Base-by-base conservation (phyloP, 1,284 basidiomycete species). In the Ganoderma resinaceum region DNA sequence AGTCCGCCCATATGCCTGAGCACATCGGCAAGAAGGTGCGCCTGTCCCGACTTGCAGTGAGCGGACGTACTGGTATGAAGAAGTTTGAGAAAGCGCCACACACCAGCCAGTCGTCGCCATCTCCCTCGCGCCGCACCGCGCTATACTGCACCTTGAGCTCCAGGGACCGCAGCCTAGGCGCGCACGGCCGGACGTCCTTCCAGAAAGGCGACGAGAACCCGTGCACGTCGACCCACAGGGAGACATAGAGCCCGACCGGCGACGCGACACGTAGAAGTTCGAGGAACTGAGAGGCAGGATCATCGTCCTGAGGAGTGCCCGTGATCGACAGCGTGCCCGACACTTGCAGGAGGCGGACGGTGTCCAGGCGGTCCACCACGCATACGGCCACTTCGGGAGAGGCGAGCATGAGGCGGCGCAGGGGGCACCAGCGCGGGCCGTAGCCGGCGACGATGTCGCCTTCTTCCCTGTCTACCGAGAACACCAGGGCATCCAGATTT, bases 341-440 rank as follows among this genome's bases (percentile, higher is more conserved):
- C 2, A 63, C 37, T 2, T 68, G 67, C 12, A 68, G 61, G 9
- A 55, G 38, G 23, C 62, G 60, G 20, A 68, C 67, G 1, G 31
- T 58, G 26, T 11, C 6, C 1, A 68, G 40, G 18, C 62, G 58
- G 11, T 29, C 33, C 31, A 33, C 23, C 14, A 65, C 8, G 16
- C 29, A 20, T 7, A 6, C 20, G 14, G n/a, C 42, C 12, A 63
- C 57, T 4, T 29, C 12, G 35, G 42, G 42, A 4, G 61, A 29
- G 14, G 3, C 29, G 2, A 66, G 42, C 64, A 66, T 63, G 31
- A 69, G 46, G 8, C 46, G 55, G 29, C 40, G 52, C 16, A 71
- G 67, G 1, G 63, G 59, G 1, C 37, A 53, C 67, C 70, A 71
- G 8, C 61, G 55, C 0, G 59, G 31, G 8, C 70, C 70, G 8